Conservation (phyloP, 2,329 filamentous ascomycete species). For the Aspergillus cejpii region DNA sequence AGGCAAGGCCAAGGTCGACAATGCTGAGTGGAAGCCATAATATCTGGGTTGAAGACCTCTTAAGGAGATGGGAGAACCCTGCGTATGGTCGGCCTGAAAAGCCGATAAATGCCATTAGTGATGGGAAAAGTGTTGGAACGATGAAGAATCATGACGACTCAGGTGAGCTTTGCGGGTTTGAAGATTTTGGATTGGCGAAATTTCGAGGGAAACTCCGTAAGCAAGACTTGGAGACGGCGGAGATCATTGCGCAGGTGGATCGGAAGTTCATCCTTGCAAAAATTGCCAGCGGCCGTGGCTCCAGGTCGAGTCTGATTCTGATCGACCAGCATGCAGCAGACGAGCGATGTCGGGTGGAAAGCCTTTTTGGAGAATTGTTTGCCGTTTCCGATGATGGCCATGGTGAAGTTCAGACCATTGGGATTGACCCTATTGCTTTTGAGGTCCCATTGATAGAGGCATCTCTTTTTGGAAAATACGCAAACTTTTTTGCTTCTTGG, state of each 20-base stretch:
- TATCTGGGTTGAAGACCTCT: conserved; percentile 56
- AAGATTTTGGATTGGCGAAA: conserved; percentile 23
- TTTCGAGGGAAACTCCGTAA: conserved; percentile 52
- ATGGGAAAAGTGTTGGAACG: conserved; percentile 16
- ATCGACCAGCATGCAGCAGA: conserved; percentile 95
- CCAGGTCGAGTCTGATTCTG: conserved; percentile 54
- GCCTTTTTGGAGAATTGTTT: conserved; percentile 56
- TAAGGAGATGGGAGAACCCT: conserved; percentile 67
- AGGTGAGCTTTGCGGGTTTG: conserved; percentile 19
- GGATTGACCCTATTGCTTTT: conserved; percentile 51
- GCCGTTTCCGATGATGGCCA: conserved; percentile 5
- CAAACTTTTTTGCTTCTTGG: conserved; percentile 61
- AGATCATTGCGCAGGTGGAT: conserved; percentile 76
- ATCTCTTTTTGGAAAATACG: conserved; percentile 50
- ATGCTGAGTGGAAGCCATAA: conserved; percentile 9
- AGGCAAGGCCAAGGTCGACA: conserved; percentile 15
- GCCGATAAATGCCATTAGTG: conserved; percentile 35
- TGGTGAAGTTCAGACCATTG: conserved; percentile 20
- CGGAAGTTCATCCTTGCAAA: conserved; percentile 77
- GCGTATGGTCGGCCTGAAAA: conserved; percentile 55
- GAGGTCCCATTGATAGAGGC: conserved; percentile 58
- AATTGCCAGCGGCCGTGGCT: conserved; percentile 29
- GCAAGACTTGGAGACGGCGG: conserved; percentile 51
- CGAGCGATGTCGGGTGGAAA: conserved; percentile 75
- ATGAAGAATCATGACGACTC: conserved; percentile 17